Percentiles rank a stretch among this genome's conserved stretches.
phyloP scores from a whole-genome alignment of 352 stramenopile genomes.

The Plasmopara muralis region DNA sequence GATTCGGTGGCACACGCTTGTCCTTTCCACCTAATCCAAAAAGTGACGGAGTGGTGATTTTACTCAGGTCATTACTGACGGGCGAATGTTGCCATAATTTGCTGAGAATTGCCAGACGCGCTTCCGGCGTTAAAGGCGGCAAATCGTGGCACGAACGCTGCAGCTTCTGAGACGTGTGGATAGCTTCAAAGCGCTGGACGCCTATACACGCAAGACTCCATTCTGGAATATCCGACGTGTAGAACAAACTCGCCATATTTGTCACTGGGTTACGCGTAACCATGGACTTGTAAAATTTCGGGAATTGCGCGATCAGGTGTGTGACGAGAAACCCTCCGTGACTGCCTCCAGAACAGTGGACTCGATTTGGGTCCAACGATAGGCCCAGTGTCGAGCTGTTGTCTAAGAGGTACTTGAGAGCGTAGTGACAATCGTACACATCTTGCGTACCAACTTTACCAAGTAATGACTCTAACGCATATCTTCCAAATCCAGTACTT shows the following conservation, averaged over 20 bases:
- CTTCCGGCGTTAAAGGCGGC: conserved; percentile 32
- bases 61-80: conserved; percentile 76
- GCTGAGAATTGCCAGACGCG: conserved; percentile 49
- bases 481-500: conserved; percentile 90
- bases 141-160: conserved; percentile 23
- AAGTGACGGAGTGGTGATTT: conserved; percentile 86
- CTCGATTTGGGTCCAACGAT: conserved; percentile 57
- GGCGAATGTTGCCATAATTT: conserved; percentile 87
- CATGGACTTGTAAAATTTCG: conserved; percentile 90
- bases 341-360: conserved; percentile 92
- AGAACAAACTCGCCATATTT: conserved; percentile 92
- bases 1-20: conserved; percentile 82
- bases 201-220: conserved; percentile 89
- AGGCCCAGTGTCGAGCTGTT: conserved; percentile 35
- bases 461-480: conserved; percentile 85
- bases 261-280: conserved; percentile 88
- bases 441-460: conserved; percentile 89
- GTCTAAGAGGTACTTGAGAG: conserved; percentile 62
- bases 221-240: conserved; percentile 95
- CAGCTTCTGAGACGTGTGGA: conserved; percentile 57
- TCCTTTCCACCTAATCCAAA: conserved; percentile 91
- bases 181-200: conserved; percentile 81
- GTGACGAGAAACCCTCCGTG: conserved; percentile 93
- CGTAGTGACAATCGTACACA: conserved; percentile 89
- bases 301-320: conserved; percentile 92